A percentile compares a stretch with the other conserved stretches of the same genome.
Evolutionary conservation across 1,284 basidiomycete genomes (phyloP).

Genomic region (Pseudozyma flocculosa): DNA sequence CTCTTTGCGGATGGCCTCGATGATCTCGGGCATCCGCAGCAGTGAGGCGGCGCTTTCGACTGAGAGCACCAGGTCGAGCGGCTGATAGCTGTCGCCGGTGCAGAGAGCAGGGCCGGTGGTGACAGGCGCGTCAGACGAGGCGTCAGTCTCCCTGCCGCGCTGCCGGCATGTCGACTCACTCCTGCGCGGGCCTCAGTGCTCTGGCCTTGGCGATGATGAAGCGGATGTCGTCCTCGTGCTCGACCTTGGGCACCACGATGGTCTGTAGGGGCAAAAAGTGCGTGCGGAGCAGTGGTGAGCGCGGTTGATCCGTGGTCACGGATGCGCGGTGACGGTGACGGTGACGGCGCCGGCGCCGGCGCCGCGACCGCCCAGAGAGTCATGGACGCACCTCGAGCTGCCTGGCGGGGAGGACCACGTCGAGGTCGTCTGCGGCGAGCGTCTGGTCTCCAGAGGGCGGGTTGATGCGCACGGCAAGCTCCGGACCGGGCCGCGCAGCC

Average conservation of each 20-base stretch:
- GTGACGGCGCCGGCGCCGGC: too few relatives aligned
- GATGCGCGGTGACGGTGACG: too few relatives aligned
- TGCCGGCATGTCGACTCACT: too few relatives aligned
- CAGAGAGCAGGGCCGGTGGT: too few relatives aligned
- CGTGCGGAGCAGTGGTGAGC: too few relatives aligned
- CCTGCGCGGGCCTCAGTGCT: slow-evolving; percentile 9
- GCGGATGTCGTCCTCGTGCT: slow-evolving; percentile 38
- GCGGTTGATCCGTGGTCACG: too few relatives aligned
- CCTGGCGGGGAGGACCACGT: slow-evolving; percentile 40
- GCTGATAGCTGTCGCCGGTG: background rate
- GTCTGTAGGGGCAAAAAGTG: slow-evolving; percentile 26
- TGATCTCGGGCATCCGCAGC: slow-evolving; percentile 40
- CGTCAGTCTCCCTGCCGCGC: too few relatives aligned
- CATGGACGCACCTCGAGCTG: slow-evolving; percentile 23
- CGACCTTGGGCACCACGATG: slow-evolving; percentile 53
- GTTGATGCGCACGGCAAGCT: slow-evolving; percentile 55
- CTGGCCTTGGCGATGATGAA: slow-evolving; percentile 35
- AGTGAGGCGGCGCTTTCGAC: slow-evolving; percentile 49
- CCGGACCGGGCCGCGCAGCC: slow-evolving; percentile 11
- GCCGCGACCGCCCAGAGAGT: too few relatives aligned
- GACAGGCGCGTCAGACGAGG: too few relatives aligned
- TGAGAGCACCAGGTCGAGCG: slow-evolving; percentile 44
- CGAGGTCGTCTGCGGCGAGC: slow-evolving; percentile 46
- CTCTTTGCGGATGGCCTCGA: slow-evolving; percentile 17
- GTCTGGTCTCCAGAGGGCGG: slow-evolving; percentile 33